phyloP scores from a whole-genome alignment of 768 basidiomycete genomes.

The Pholiota conissans region DNA sequence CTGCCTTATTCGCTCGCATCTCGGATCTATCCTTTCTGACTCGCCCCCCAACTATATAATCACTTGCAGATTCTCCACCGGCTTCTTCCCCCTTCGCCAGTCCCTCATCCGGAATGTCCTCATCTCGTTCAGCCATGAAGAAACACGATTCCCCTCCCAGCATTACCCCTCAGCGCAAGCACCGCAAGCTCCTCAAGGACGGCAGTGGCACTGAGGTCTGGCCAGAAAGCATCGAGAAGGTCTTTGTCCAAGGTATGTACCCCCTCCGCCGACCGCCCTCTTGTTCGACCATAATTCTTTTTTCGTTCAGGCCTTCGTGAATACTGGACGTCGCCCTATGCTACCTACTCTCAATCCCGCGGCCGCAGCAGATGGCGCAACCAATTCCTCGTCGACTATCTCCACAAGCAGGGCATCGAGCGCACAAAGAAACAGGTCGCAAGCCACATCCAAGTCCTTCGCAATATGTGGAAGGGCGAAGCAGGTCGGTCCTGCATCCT shows the following conservation, averaged over 20 bases:
- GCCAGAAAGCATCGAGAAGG: constrained; percentile 75
- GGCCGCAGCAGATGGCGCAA: constrained; percentile 82
- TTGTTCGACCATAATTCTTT: constrained; percentile 4
- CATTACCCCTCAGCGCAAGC: constrained; percentile 78
- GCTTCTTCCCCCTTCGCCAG: constrained; percentile 17
- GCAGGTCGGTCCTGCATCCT: constrained; percentile 46
- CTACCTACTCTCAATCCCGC: constrained; percentile 67
- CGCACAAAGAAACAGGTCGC: constrained; percentile 88
- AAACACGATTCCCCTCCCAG: constrained; percentile 32
- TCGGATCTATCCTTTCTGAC: constrained; percentile 43
- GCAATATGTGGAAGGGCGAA: constrained; percentile 89
- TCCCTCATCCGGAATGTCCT: constrained; percentile 8
- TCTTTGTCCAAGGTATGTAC: constrained; percentile 70
- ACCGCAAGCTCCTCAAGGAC: constrained; percentile 83
- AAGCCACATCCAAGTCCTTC: constrained; percentile 82
- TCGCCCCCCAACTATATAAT: constrained; percentile 3
- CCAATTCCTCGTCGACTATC: constrained; percentile 82
- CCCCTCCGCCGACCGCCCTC: constrained; percentile 1
- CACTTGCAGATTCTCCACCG: constrained; percentile 23
- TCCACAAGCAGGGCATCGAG: constrained; percentile 65
- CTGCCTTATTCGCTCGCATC: constrained; percentile 47
- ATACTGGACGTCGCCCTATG: constrained; percentile 83
- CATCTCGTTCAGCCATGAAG: constrained; percentile 26
- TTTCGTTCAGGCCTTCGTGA: constrained; percentile 58
- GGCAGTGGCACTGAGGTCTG: constrained; percentile 77